Conservation (phyloP, 495 filamentous ascomycete species). For the Penicillium crystallinum region DNA sequence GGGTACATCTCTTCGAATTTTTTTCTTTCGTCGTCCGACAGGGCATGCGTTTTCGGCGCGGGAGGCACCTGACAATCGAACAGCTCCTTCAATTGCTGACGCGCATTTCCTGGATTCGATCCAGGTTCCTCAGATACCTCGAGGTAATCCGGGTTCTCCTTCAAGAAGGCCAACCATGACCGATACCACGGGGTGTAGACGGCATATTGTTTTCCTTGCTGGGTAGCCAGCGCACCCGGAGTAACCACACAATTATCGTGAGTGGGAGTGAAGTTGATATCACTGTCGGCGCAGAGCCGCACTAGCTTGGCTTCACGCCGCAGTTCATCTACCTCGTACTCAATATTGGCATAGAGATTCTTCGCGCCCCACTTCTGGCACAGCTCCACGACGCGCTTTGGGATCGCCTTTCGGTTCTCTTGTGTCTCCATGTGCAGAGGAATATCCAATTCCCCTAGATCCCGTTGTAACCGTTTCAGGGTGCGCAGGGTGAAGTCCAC, state of each 20-base stretch:
- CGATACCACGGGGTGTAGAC: conserved; percentile 82
- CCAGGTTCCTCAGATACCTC: conserved; percentile 53
- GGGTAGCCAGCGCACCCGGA: conserved; percentile 59
- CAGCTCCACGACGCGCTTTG: conserved; percentile 60
- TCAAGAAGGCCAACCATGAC: conserved; percentile 67
- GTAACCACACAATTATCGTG: conserved; percentile 81
- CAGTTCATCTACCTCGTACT: conserved; percentile 59
- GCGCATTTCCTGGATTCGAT: conserved; percentile 53
- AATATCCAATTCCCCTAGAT: conserved; percentile 67
- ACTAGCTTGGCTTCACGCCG: conserved; percentile 66
- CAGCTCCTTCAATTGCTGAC: conserved; percentile 49
- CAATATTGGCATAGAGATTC: conserved; percentile 51
- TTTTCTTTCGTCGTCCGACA: conserved; percentile 55
- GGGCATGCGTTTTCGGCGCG: conserved; percentile 57
- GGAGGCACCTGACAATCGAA: conserved; percentile 62
- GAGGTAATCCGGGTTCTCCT: conserved; percentile 61
- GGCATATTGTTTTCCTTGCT: conserved; percentile 70
- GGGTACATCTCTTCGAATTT: conserved; percentile 62
- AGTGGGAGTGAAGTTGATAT: conserved; percentile 57
- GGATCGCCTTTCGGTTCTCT: conserved; percentile 58
- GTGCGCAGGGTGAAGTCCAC: conserved; percentile 78
- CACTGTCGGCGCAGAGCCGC: conserved; percentile 50
- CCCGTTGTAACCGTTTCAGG: conserved; percentile 57
- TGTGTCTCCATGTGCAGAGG: conserved; percentile 73
- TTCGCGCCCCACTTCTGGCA: conserved; percentile 69